Percentiles rank a stretch among this genome's conserved stretches.
Conservation (phyloP, 1,284 basidiomycete genomes). For the Tilletia horrida region DNA sequence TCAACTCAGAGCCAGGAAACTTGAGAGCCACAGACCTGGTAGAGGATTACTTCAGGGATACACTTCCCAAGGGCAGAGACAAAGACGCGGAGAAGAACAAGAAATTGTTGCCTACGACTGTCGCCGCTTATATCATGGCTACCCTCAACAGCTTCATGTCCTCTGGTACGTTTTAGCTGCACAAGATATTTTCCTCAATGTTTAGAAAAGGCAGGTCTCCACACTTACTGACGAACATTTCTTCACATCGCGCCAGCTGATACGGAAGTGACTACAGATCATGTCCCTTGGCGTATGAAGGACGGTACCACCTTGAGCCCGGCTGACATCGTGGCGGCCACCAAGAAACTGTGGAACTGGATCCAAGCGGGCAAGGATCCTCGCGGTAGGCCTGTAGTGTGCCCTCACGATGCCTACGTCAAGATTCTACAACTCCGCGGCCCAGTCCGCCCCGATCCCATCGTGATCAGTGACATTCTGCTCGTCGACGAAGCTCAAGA, state of each 20-base stretch:
- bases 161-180: slow-evolving; percentile 24
- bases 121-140: slow-evolving; percentile 42
- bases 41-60: slow-evolving; percentile 27
- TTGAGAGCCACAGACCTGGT: slow-evolving; percentile 41
- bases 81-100: slow-evolving; percentile 22
- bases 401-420: slow-evolving; percentile 50
- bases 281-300: slow-evolving; percentile 37
- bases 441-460: slow-evolving; percentile 29
- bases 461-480: slow-evolving; percentile 37
- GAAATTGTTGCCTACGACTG: slow-evolving; percentile 35
- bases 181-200: slow-evolving; percentile 18
- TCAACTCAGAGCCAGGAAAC: slow-evolving; percentile 35
- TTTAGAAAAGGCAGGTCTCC: background rate
- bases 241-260: background rate
- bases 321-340: slow-evolving; percentile 29
- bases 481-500: slow-evolving; percentile 50
- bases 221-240: too few relatives aligned
- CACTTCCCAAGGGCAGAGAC: slow-evolving; percentile 35
- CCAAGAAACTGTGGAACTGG: slow-evolving; percentile 38
- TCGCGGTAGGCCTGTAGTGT: slow-evolving; percentile 32
- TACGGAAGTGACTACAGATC: slow-evolving; percentile 22
- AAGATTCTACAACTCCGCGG: slow-evolving; percentile 44
- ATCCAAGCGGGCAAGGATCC: slow-evolving; percentile 31
- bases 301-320: slow-evolving; percentile 38
- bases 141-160: slow-evolving; percentile 45